Conservation (phyloP, 1,284 basidiomycete genomes). For the Heimioporus retisporus region DNA sequence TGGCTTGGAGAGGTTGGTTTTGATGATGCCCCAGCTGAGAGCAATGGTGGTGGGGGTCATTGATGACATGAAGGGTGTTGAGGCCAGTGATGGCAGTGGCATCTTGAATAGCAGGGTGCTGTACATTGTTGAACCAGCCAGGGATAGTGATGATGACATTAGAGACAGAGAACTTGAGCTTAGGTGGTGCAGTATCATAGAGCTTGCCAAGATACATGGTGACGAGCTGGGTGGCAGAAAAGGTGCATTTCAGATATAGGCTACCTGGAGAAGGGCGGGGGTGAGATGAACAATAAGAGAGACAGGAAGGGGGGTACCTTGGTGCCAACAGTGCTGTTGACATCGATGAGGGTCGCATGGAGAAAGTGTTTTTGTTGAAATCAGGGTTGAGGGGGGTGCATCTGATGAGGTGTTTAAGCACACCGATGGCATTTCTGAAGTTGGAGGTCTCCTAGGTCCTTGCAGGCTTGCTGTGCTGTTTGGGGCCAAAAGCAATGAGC, state of each 20-base stretch:
- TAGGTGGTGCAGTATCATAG: slow-evolving; percentile 84
- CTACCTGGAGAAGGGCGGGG: slow-evolving; percentile 65
- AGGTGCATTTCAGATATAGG: slow-evolving; percentile 81
- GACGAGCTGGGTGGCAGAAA: slow-evolving; percentile 89
- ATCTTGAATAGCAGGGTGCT: slow-evolving; percentile 89
- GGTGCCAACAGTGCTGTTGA: slow-evolving; percentile 63
- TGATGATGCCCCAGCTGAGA: slow-evolving; percentile 97
- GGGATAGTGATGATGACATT: slow-evolving; percentile 96
- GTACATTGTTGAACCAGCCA: slow-evolving; percentile 94
- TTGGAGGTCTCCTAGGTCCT: slow-evolving; percentile 99
- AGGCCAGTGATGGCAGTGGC: slow-evolving; percentile 91
- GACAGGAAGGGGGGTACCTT: slow-evolving; percentile 64
- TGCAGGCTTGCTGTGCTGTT: slow-evolving; percentile 90
- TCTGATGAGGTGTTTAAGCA: slow-evolving; percentile 90
- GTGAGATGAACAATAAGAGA: slow-evolving; percentile 15
- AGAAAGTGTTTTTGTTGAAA: slow-evolving; percentile 91
- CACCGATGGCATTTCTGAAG: slow-evolving; percentile 96
- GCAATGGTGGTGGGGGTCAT: slow-evolving; percentile 94
- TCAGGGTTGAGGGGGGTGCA: slow-evolving; percentile 83
- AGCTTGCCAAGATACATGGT: slow-evolving; percentile 91
- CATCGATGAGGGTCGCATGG: slow-evolving; percentile 87
- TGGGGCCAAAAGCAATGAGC: slow-evolving; percentile 91
- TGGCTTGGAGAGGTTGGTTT: slow-evolving; percentile 88
- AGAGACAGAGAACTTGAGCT: slow-evolving; percentile 87
- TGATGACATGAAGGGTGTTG: slow-evolving; percentile 93